Evolutionary conservation across 176 grass and related monocot genomes (phyloP).

Genomic region (Poa pratensis): DNA sequence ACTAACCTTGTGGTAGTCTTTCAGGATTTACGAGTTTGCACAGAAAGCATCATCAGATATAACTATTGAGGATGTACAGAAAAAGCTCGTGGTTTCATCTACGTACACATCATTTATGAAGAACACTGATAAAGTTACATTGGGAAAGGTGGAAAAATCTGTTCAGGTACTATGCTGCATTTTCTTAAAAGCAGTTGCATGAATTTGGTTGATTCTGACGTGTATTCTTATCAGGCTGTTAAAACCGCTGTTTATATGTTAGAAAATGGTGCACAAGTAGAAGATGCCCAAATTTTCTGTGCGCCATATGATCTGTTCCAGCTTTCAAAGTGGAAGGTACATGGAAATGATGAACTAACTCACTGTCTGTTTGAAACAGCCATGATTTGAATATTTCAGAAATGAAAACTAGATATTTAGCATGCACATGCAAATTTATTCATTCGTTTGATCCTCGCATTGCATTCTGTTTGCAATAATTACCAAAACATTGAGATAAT

Average conservation of each 20-base stretch:
- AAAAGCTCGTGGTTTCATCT: constrained; percentile 54
- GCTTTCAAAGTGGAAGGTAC: constrained; percentile 71
- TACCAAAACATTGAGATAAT: background rate
- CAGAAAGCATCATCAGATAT: constrained; percentile 48
- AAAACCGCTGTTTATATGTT: constrained; percentile 60
- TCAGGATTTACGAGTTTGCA: constrained; percentile 52
- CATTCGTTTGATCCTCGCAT: background rate
- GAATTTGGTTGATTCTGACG: constrained; percentile 38
- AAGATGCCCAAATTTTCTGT: constrained; percentile 59
- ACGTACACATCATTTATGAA: constrained; percentile 37
- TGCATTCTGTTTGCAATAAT: background rate
- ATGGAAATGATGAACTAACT: constrained; percentile 12
- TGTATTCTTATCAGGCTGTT: constrained; percentile 52
- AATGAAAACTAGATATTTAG: background rate
- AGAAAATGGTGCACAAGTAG: constrained; percentile 56
- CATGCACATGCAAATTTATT: constrained; percentile 6
- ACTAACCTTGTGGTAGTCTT: constrained; percentile 34
- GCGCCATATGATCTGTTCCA: constrained; percentile 55
- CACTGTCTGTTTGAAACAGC: constrained; percentile 14
- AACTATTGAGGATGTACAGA: constrained; percentile 58
- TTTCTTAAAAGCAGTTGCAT: background rate
- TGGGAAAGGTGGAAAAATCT: constrained; percentile 64
- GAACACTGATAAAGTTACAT: constrained; percentile 53
- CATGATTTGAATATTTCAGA: constrained; percentile 4
- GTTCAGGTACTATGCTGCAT: constrained; percentile 61